Evolutionary conservation across 345 rosid species (phyloP).

Genomic region (Melastoma malabathricum): DNA sequence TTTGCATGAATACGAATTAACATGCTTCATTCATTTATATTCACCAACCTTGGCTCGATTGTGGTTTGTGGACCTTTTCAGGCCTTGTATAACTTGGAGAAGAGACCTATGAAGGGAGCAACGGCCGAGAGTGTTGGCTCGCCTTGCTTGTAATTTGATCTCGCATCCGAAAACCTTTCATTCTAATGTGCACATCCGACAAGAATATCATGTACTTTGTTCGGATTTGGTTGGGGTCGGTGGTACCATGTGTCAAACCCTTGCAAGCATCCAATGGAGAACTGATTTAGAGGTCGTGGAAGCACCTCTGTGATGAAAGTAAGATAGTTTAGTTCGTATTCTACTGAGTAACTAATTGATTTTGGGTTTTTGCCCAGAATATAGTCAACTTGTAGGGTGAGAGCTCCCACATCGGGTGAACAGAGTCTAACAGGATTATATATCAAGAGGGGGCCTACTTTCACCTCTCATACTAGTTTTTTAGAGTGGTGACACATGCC

Average conservation of each 20-base stretch:
- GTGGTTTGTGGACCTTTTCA: constrained; percentile 14
- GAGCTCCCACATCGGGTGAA: too few relatives aligned
- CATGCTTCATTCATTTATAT: too few relatives aligned
- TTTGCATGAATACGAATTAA: too few relatives aligned
- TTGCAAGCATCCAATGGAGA: constrained; percentile 30
- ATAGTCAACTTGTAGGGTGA: constrained; percentile 41
- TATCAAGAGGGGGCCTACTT: too few relatives aligned
- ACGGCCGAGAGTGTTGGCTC: constrained; percentile 54
- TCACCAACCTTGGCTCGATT: too few relatives aligned
- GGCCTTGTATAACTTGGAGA: constrained; percentile 33
- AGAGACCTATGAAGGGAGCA: constrained; percentile 44
- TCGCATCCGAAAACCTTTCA: constrained; percentile 36
- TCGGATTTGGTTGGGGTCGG: constrained; percentile 34
- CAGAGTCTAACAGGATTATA: too few relatives aligned
- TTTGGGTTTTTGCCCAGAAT: constrained; percentile 63
- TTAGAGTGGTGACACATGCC: too few relatives aligned
- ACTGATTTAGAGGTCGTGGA: constrained; percentile 33
- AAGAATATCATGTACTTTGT: constrained; percentile 34
- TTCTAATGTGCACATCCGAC: constrained; percentile 52
- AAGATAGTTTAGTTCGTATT: constrained; percentile 54
- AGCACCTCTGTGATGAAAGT: constrained; percentile 69
- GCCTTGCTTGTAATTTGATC: constrained; percentile 40
- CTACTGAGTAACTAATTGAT: constrained; percentile 61
- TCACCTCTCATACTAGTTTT: too few relatives aligned
- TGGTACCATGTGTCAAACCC: constrained; percentile 51